These are phyloP conservation scores for Nannizziopsis barbatae DNA, from an alignment of 2,329 filamentous ascomycete genomes.

Conservation along the genomic window DNA sequence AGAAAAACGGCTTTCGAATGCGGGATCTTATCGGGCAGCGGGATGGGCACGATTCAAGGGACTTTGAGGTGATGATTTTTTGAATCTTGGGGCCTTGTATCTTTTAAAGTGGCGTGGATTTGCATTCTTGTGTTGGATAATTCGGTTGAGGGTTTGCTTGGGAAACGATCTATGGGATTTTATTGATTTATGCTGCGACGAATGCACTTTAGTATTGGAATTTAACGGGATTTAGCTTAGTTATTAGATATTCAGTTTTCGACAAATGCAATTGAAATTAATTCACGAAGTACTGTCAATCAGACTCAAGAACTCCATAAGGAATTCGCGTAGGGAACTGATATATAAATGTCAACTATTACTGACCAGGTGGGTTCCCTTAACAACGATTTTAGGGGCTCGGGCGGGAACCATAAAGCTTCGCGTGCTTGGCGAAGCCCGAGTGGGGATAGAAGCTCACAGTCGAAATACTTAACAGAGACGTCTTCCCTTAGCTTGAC, in stretches of 20 bases:
- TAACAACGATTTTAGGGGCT: too few relatives aligned
- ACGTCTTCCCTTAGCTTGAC: too few relatives aligned
- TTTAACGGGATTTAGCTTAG: background rate
- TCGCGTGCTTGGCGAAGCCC: too few relatives aligned
- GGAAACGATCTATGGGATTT: background rate
- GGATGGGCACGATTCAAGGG: slow-evolving; percentile 40
- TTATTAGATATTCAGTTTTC: background rate
- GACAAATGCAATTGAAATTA: too few relatives aligned
- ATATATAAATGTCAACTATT: too few relatives aligned
- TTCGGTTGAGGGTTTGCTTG: background rate
- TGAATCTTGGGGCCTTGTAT: background rate
- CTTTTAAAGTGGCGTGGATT: background rate
- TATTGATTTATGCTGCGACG: background rate
- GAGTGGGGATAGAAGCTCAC: too few relatives aligned
- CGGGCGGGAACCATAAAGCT: too few relatives aligned
- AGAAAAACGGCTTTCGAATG: background rate
- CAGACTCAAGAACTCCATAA: too few relatives aligned
- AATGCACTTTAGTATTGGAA: background rate
- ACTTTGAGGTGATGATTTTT: slow-evolving; percentile 20
- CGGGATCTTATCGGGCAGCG: slow-evolving; percentile 26
- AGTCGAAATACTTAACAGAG: too few relatives aligned
- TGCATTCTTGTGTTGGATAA: background rate
- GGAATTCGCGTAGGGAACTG: too few relatives aligned
- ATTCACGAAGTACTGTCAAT: too few relatives aligned
- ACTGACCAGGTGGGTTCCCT: too few relatives aligned